These are phyloP conservation scores for Tolypocladium sp. DNA, from an alignment of 2,329 filamentous ascomycete species.

Conservation along the genomic window DNA sequence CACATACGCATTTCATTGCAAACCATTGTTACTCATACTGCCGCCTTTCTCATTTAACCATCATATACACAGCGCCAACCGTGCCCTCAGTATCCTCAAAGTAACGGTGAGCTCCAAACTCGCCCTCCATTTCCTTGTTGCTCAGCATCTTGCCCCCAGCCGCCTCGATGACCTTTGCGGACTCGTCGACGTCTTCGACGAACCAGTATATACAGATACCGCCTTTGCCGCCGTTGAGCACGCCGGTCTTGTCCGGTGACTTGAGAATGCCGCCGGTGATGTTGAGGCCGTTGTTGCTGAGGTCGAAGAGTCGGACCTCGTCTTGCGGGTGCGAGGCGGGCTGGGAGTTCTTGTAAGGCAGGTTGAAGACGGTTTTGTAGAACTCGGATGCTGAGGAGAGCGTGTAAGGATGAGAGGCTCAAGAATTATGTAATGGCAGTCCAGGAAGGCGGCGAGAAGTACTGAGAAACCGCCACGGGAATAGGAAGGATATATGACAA, in stretches of 20 bases:
- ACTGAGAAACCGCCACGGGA: background rate
- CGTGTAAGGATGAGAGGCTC: too few species aligned
- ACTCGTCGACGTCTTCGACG: slow-evolving; percentile 18
- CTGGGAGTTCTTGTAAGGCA: slow-evolving; percentile 9
- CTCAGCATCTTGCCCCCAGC: slow-evolving; percentile 20
- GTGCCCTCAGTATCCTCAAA: slow-evolving; percentile 23
- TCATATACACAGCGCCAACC: slow-evolving; percentile 19
- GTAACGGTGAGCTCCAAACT: slow-evolving; percentile 16
- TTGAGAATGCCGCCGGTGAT: slow-evolving; percentile 18
- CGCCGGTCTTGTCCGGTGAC: slow-evolving; percentile 13
- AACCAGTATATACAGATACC: slow-evolving; percentile 19
- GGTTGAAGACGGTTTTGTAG: slow-evolving; percentile 18
- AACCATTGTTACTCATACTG: too few species aligned
- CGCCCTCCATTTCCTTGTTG: slow-evolving; percentile 15
- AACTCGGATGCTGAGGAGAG: slow-evolving; percentile 14
- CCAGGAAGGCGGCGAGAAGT: too few species aligned
- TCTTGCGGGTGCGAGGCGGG: slow-evolving; percentile 6
- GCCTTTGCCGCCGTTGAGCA: slow-evolving; percentile 15
- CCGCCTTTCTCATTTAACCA: slow-evolving; percentile 6
- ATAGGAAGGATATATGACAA: background rate
- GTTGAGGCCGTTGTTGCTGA: slow-evolving; percentile 15
- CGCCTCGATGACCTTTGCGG: slow-evolving; percentile 13
- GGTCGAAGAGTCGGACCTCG: slow-evolving; percentile 16
- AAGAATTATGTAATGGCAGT: too few species aligned
- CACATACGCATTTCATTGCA: too few species aligned